Conservation (phyloP, 768 basidiomycete genomes). For the Russula vinacea region DNA sequence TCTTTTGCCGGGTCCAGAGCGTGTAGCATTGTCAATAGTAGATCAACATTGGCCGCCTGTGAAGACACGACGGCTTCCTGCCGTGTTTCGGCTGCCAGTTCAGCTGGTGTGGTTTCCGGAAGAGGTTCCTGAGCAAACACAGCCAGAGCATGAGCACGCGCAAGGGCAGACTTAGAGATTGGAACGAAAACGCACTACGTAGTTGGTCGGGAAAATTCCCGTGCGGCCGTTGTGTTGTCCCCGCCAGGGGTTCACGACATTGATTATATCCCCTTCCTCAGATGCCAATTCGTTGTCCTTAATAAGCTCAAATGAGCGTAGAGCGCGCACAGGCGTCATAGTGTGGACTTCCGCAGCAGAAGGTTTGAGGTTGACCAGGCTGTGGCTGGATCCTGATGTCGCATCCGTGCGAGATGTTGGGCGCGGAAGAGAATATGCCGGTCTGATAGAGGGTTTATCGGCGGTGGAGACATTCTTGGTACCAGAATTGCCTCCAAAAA, state of each 20-base stretch:
- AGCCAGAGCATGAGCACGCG: background rate
- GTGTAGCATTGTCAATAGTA: conserved; percentile 38
- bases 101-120: conserved; percentile 75
- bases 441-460: no score
- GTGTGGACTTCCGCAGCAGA: conserved; percentile 37
- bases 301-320: conserved; percentile 85
- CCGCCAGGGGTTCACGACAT: conserved; percentile 87
- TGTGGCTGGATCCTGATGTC: no score
- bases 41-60: conserved; percentile 82
- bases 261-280: conserved; percentile 89
- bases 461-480: no score
- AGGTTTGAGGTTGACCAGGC: no score
- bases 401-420: no score
- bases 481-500: no score
- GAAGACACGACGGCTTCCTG: conserved; percentile 85
- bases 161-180: background rate
- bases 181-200: conserved; percentile 61
- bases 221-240: conserved; percentile 87
- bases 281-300: conserved; percentile 90
- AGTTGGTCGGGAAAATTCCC: conserved; percentile 96
- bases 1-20: conserved; percentile 20
- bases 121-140: conserved; percentile 64
- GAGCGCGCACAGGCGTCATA: conserved; percentile 80
- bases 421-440: no score
- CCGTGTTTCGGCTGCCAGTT: conserved; percentile 78